Evolutionary conservation across 148 eudicot genomes (phyloP), one percentile per base, ranked within the genome.

Genomic region (Fagopyrum homotropicum): DNA sequence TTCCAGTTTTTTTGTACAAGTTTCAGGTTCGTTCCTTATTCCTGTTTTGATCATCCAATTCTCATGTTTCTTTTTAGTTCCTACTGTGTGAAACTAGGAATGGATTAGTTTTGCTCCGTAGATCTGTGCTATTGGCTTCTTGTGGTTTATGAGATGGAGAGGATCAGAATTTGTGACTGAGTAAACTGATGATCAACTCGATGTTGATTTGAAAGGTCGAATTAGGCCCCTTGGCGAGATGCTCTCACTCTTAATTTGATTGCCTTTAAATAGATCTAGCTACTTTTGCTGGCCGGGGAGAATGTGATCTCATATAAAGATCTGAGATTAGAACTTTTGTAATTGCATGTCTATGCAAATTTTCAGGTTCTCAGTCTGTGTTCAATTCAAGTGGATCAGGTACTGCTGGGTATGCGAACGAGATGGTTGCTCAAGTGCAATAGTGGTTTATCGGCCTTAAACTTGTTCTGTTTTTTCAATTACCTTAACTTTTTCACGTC

Each of bases 31-130:
- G 68, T 61, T 61, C 68, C 68, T 29, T 61, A 9, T 61, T 15
- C 44, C 30, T 29, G 68, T 26, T 61, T 61, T 26, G 68, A 61
- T 60, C 29, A 60, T 61, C 68, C 15, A 61, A 29, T 61, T 61
- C 43, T 29, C 11, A 9, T 61, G 68, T 14, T 26, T 26, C 10
- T 29, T 8, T 61, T 9, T 9, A 29, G 68, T 7, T 61, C 15
- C 12, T 29, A 26, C 68, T 61, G 43, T 29, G 44, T 59, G 66
- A 7, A 57, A 57, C 22, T 29, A 7, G 63, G 66, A 59, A 60
- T 60, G 11, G 68, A 61, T 61, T 26, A 61, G 68, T 29, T 61
- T 29, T 5, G 9, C 43, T 5, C 7, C 43, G 15, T 61, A 61
- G 68, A 61, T 61, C 68, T 61, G 68, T 61, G 16, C 4, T 29